Percentiles rank a stretch among this genome's conserved stretches.
These are phyloP conservation scores for Stylonectria norvegica DNA, from an alignment of 2,329 filamentous ascomycete species.

Conservation along the genomic window DNA sequence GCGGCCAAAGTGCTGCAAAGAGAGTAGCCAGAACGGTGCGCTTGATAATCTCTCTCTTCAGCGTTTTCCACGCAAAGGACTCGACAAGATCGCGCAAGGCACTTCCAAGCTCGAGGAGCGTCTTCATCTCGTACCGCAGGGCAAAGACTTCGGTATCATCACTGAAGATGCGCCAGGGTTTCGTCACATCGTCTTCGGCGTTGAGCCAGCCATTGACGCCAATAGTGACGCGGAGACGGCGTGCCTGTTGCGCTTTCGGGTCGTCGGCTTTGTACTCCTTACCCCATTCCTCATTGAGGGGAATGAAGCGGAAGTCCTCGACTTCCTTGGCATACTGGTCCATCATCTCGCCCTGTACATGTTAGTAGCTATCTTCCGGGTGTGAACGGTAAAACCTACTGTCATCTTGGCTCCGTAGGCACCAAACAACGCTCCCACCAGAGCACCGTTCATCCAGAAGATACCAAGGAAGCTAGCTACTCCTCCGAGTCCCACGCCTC, in stretches of 20 bases:
- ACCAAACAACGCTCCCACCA: constrained; percentile 85
- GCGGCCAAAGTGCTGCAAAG: constrained; percentile 66
- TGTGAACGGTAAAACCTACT: too few species aligned
- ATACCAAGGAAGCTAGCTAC: constrained; percentile 83
- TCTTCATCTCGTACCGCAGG: constrained; percentile 76
- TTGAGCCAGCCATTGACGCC: constrained; percentile 86
- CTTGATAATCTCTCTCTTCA: constrained; percentile 72
- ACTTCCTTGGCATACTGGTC: constrained; percentile 85
- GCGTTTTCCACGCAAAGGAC: constrained; percentile 70
- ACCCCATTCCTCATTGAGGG: constrained; percentile 54
- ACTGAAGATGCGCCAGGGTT: constrained; percentile 74
- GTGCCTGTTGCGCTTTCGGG: constrained; percentile 29
- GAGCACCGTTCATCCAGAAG: constrained; percentile 78
- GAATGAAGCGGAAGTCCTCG: constrained; percentile 76
- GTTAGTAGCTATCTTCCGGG: too few species aligned
- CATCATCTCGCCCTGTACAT: constrained; percentile 69
- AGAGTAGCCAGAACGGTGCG: constrained; percentile 66
- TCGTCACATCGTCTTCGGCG: constrained; percentile 68
- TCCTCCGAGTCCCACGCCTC: constrained; percentile 78
- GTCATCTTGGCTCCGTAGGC: constrained; percentile 80
- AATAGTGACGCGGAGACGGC: constrained; percentile 73
- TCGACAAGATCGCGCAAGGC: constrained; percentile 69
- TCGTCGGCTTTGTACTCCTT: constrained; percentile 16
- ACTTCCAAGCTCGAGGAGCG: constrained; percentile 71
- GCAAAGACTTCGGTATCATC: constrained; percentile 77